A percentile compares a stretch with the other conserved stretches of the same genome.
These are phyloP conservation scores for Boletus reticuloceps DNA, from an alignment of 768 basidiomycete genomes.

Conservation along the genomic window DNA sequence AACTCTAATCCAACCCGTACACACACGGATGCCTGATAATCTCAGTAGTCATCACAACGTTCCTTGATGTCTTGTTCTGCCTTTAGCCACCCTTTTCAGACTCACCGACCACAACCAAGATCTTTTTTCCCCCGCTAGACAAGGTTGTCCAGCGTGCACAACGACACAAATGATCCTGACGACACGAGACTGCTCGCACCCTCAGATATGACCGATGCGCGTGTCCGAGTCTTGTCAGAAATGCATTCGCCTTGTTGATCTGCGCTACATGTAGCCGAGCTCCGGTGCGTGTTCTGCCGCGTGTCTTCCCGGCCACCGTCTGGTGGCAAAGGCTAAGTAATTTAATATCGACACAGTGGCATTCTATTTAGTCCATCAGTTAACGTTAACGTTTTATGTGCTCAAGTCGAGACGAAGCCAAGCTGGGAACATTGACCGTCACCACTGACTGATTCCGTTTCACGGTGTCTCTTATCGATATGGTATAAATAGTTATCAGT, in stretches of 20 bases:
- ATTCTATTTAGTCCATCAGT: background rate
- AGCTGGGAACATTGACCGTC: background rate
- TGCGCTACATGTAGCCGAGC: constrained; percentile 2
- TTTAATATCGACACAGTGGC: background rate
- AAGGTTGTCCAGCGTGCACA: constrained; percentile 18
- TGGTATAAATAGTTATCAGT: background rate
- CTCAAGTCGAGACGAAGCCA: background rate
- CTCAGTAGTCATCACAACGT: constrained; percentile 31
- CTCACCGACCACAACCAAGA: background rate
- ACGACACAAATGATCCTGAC: constrained; percentile 12
- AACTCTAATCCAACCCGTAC: constrained; percentile 18
- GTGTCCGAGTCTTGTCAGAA: constrained; percentile 23
- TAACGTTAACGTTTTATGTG: constrained; percentile 5
- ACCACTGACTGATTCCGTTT: too few relatives aligned
- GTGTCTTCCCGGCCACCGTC: background rate
- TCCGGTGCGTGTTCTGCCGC: constrained; percentile 10
- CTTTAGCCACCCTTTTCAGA: constrained; percentile 16
- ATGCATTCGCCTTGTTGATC: constrained; percentile 20
- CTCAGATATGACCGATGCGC: constrained; percentile 19
- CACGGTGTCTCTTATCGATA: background rate
- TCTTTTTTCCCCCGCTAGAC: constrained; percentile 7
- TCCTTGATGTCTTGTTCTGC: constrained; percentile 28
- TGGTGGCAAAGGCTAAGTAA: background rate
- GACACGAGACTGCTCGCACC: constrained; percentile 11
- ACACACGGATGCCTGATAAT: constrained; percentile 10